A percentile compares a stretch with the other conserved stretches of the same genome.
Evolutionary conservation across 2,329 filamentous ascomycete species (phyloP).

Genomic region (Fusarium sp.): DNA sequence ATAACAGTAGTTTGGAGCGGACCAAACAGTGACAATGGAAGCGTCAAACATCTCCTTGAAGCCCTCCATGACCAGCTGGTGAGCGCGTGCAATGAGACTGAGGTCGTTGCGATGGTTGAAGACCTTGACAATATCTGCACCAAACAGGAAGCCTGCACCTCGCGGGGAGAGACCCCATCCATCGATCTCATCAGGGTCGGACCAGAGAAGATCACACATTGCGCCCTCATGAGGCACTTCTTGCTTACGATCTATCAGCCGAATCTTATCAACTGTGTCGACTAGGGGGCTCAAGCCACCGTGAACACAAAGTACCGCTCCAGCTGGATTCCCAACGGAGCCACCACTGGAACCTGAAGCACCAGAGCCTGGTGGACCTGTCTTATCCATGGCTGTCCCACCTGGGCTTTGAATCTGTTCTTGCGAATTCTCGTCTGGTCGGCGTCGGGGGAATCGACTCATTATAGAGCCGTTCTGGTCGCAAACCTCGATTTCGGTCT

Average conservation of each 20-base stretch:
- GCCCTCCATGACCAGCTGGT: slow-evolving; percentile 98
- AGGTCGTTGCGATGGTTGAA: slow-evolving; percentile 97
- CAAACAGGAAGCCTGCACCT: slow-evolving; percentile 95
- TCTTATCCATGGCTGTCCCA: slow-evolving; percentile 51
- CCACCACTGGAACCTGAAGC: slow-evolving; percentile 77
- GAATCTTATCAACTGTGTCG: slow-evolving; percentile 94
- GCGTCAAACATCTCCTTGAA: slow-evolving; percentile 99
- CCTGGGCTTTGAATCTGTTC: slow-evolving; percentile 47
- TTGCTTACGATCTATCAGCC: slow-evolving; percentile 94
- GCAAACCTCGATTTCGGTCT: slow-evolving; percentile 93
- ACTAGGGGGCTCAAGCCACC: slow-evolving; percentile 92
- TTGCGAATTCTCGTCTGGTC: slow-evolving; percentile 44
- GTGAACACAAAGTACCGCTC: slow-evolving; percentile 94
- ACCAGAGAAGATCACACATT: slow-evolving; percentile 99
- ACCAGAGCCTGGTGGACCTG: slow-evolving; percentile 82
- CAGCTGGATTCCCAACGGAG: slow-evolving; percentile 75
- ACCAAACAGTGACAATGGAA: slow-evolving; percentile 98
- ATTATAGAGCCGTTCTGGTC: slow-evolving; percentile 86
- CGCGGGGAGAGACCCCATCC: slow-evolving; percentile 96
- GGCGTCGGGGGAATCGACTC: slow-evolving; percentile 73
- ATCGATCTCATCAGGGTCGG: slow-evolving; percentile 96
- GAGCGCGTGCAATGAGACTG: slow-evolving; percentile 89
- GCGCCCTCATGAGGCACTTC: slow-evolving; percentile 98
- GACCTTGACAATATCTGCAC: slow-evolving; percentile 92
- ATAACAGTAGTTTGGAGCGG: slow-evolving; percentile 96